Evolutionary conservation across 2,329 filamentous ascomycete genomes (phyloP), one percentile per base, ranked within the genome.

Genomic region (Hypomyces perniciosus): DNA sequence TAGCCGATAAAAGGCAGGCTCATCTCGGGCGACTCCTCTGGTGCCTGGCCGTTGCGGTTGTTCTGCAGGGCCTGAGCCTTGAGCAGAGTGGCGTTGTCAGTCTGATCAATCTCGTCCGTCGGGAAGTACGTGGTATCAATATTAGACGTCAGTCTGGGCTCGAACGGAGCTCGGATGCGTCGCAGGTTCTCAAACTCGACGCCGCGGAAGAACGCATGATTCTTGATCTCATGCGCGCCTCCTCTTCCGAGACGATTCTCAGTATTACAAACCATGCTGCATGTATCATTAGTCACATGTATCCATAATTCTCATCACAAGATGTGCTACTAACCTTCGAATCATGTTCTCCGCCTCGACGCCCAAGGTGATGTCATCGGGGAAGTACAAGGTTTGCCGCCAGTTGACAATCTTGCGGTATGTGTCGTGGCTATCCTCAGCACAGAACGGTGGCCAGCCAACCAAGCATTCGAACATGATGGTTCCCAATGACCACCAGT

Each of bases 391-490:
- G 53, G 92, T 90, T 65, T 95, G 86, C 51, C 89, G 85, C 93
- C 93, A 99, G 73, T 96, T 96, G 62, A 99, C 90, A 68, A 99
- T 99, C 80, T 99, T 99, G 59, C 92, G 86, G 73, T 99, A 99
- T 1, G 93, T 97, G 69, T 97, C 93, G 65, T 95, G 92, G 54
- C 90, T 88, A 67, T 97, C 92, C 68, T 99, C 93, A 20, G 93
- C 92, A 68, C 93, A 99, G 80, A 99, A 99, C 30, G 93, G 93
- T 50, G 93, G 93, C 93, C 93, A 99, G 62, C 93, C 93, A 55
- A 99, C 90, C 59, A 99, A 78, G 70, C 93, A 99, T 72, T 99
- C 93, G 63, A 97, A 99, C 93, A 99, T 97, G 72, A 99, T 99
- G 41, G 93, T 96, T 48, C 93, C 93, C 45, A 99, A 80, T 26